Conservation (phyloP, 768 basidiomycete species). For the Macrolepiota fuliginosa region DNA sequence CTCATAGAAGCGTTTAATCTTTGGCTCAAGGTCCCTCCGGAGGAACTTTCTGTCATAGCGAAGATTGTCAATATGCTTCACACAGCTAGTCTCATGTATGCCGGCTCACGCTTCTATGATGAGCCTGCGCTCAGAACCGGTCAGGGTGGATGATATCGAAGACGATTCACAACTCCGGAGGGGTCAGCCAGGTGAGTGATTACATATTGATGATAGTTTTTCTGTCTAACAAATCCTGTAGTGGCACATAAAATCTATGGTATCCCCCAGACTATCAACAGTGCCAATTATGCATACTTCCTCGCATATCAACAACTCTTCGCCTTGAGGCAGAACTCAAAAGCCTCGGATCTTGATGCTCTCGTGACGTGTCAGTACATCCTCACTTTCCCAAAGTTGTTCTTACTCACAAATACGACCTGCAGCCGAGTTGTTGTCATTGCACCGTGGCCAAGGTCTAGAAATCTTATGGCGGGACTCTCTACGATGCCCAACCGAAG, state of each 20-base stretch:
- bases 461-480: conserved; percentile 95
- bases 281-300: conserved; percentile 96
- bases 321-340: conserved; percentile 39
- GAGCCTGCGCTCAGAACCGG: not conserved
- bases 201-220: not conserved
- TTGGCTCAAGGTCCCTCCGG: conserved; percentile 82
- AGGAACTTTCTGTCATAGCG: conserved; percentile 70
- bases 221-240: conserved; percentile 20
- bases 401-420: not conserved
- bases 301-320: conserved; percentile 87
- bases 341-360: conserved; percentile 49
- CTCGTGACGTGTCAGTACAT: conserved; percentile 66
- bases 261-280: conserved; percentile 94
- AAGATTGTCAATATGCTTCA: conserved; percentile 92
- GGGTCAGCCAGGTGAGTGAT: conserved; percentile 68
- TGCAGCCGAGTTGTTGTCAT: conserved; percentile 66
- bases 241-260: conserved; percentile 97
- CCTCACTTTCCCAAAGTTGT: not conserved
- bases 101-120: not conserved
- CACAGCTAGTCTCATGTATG: conserved; percentile 87
- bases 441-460: conserved; percentile 94
- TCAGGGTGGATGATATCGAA: conserved; percentile 92
- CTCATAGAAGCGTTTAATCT: conserved; percentile 91
- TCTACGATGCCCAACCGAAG: conserved; percentile 87
- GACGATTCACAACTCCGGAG: conserved; percentile 85